Evolutionary conservation across 371 early-diverging fungal genomes (phyloP), one percentile per base, ranked within the genome.

Genomic region (Mucor indicus): DNA sequence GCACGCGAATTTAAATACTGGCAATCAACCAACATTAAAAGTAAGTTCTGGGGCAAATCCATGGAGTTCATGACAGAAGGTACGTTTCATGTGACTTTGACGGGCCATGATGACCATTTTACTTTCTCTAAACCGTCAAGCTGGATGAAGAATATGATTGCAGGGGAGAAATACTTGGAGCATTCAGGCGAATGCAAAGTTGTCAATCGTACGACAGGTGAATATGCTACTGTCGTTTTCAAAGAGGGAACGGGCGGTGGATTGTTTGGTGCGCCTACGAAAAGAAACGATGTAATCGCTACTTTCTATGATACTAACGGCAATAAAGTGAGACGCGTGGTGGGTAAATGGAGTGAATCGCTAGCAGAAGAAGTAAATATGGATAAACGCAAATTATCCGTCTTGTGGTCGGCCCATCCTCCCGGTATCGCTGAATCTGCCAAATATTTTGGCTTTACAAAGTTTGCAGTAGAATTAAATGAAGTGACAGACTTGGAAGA

Each of bases 381-480:
- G 20, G 52, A 52, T 8, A 49, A 43, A 23, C 72, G 46, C 25
- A 60, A 60, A 38, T 60, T 84, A 15, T 83, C 90, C 25, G 81
- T 88, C 1, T 50, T 96, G 1, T 96, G 95, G 95, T 75, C 82
- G 30, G 84, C 83, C 13, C 69, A 75, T 13, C 67, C 81, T 7
- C 81, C 84, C n/a, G 86, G 86, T 12, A 27, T 62, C n/a, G 64
- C 84, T 4, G 75, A 91, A 55, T 68, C 82, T 38, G 79, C 73
- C 9, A 74, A 83, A 47, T 90, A 86, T 62, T 96, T 93, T 71
- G 89, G 93, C 10, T 95, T 97, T 57, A 87, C 91, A 15, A 75
- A 80, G 49, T 93, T 90, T 56, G 80, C 93, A 1, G 84, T 88
- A 38, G 88, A 92, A 53, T 65, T 95, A 20, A 95, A 95, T 57